A percentile compares a stretch with the other conserved stretches of the same genome.
These are phyloP conservation scores for Dovyalis caffra DNA, from an alignment of 345 rosid species.

Conservation along the genomic window DNA sequence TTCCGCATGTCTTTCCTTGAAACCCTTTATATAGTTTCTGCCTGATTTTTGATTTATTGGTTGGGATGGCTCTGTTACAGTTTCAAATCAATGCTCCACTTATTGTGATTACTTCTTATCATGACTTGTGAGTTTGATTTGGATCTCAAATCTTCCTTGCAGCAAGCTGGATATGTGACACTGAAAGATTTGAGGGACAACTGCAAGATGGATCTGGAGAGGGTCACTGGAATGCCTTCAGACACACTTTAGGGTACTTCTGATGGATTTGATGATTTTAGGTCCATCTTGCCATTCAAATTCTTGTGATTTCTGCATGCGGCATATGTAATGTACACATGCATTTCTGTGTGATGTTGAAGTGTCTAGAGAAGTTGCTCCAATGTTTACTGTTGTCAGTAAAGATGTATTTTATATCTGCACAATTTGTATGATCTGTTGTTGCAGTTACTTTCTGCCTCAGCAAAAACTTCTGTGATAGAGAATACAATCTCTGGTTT, in stretches of 20 bases:
- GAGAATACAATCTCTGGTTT: background rate
- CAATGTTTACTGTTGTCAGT: slow-evolving; percentile 5
- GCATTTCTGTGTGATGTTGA: slow-evolving; percentile 7
- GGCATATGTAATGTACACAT: background rate
- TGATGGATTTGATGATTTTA: slow-evolving; percentile 16
- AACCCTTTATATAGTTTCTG: background rate
- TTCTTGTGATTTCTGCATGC: background rate
- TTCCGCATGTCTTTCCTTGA: slow-evolving; percentile 5
- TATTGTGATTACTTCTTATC: background rate
- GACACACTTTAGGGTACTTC: slow-evolving; percentile 32
- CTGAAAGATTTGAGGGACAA: slow-evolving; percentile 68
- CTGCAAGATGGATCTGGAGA: slow-evolving; percentile 71
- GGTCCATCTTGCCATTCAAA: slow-evolving; percentile 14
- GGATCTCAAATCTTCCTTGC: slow-evolving; percentile 27
- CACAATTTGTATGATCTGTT: slow-evolving; percentile 11
- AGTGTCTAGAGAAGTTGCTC: slow-evolving; percentile 9
- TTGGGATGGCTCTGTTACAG: background rate
- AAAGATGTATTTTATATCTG: slow-evolving; percentile 7
- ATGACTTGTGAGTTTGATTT: background rate
- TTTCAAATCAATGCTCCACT: background rate
- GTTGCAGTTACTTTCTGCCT: background rate
- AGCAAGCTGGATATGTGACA: slow-evolving; percentile 53
- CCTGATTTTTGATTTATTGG: background rate
- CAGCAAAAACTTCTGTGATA: background rate
- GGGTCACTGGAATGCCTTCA: slow-evolving; percentile 42